Conservation (phyloP, 306 rosid genomes). For the Cucurbita pepo region DNA sequence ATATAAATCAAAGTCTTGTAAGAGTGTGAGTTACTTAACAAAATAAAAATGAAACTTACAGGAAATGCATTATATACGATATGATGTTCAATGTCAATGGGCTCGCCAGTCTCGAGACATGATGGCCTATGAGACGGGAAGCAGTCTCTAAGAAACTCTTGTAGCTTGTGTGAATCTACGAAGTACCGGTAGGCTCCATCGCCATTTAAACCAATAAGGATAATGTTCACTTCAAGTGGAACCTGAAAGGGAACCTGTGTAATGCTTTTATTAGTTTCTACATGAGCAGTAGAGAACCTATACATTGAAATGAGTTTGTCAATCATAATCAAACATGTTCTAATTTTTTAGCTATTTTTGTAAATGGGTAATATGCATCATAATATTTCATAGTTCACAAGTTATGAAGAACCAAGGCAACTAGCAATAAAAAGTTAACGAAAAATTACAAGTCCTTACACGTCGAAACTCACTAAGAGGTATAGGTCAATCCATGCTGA, state of each 20-base stretch:
- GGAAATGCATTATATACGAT: slow-evolving; percentile 55
- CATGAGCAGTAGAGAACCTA: not conserved
- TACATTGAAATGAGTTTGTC: not conserved
- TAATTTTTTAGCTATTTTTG: not conserved
- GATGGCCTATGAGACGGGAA: slow-evolving; percentile 81
- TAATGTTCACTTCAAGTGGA: slow-evolving; percentile 85
- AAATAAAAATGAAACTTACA: slow-evolving; percentile 30
- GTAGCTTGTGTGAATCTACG: slow-evolving; percentile 49
- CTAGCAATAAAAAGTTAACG: not conserved
- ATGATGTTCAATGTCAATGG: slow-evolving; percentile 81
- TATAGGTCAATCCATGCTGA: not conserved
- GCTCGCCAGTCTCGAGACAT: slow-evolving; percentile 80
- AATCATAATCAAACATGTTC: not conserved
- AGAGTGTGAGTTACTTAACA: not conserved
- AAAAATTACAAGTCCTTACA: not conserved
- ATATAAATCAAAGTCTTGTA: not conserved
- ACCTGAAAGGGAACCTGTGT: slow-evolving; percentile 86
- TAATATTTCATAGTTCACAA: not conserved
- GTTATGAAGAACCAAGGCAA: not conserved
- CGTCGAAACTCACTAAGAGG: not conserved
- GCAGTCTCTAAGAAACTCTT: slow-evolving; percentile 52
- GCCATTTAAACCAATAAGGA: slow-evolving; percentile 61
- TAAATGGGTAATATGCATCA: not conserved
- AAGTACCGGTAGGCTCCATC: slow-evolving; percentile 78
- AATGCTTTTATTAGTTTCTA: not conserved